Conservation (phyloP, 2,329 filamentous ascomycete genomes). For the Epichloe sibirici region DNA sequence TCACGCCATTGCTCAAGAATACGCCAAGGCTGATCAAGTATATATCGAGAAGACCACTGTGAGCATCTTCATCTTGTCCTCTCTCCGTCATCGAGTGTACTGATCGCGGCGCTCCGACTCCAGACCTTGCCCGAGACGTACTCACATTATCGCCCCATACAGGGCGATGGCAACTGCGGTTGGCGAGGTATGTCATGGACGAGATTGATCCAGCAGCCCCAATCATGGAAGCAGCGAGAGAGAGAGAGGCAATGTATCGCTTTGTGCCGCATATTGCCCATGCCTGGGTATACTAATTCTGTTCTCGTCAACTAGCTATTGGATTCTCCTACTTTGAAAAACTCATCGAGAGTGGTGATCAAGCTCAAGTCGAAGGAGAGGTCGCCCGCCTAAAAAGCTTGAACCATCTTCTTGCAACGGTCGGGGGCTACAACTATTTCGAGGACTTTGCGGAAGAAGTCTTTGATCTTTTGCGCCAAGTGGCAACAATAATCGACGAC, state of each 20-base stretch:
- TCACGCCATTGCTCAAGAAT: constrained; percentile 68
- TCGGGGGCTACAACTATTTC: constrained; percentile 58
- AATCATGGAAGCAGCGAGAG: neutral
- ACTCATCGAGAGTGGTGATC: constrained; percentile 56
- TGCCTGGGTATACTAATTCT: neutral
- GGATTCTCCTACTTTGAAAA: constrained; percentile 90
- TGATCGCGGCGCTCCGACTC: constrained; percentile 7
- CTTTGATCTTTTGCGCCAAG: constrained; percentile 51
- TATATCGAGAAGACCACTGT: constrained; percentile 83
- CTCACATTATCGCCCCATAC: constrained; percentile 74
- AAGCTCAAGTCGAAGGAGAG: constrained; percentile 55
- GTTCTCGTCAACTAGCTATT: constrained; percentile 47
- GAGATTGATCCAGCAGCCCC: constrained; percentile 4
- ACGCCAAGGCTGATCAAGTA: constrained; percentile 74
- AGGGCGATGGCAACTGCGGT: constrained; percentile 91
- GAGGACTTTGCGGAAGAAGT: constrained; percentile 78
- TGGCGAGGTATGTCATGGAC: constrained; percentile 69
- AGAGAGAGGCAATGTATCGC: neutral
- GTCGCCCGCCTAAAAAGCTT: constrained; percentile 58
- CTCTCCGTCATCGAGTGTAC: neutral
- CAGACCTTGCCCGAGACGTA: constrained; percentile 75
- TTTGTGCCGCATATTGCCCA: neutral
- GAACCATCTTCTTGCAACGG: constrained; percentile 54
- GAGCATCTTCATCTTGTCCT: constrained; percentile 23
- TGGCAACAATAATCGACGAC: constrained; percentile 47